Evolutionary conservation across 768 basidiomycete species (phyloP).

Genomic region (Tephrocybe sp.): DNA sequence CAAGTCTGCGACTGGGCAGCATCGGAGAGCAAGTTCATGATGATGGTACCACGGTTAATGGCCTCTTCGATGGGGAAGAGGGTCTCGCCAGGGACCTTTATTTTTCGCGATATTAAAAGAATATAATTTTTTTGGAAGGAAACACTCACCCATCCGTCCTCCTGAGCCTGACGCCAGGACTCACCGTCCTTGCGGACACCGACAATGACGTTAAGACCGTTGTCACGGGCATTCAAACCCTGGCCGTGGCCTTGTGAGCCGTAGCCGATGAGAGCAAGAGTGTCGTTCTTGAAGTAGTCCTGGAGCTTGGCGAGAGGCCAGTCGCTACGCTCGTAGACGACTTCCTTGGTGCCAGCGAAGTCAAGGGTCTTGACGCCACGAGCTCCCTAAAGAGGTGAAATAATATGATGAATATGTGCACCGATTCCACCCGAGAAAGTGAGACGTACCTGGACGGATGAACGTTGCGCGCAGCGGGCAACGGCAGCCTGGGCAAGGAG

Average conservation of each 20-base stretch:
- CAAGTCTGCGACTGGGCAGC: slow-evolving; percentile 99
- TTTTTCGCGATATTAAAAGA: too few relatives aligned
- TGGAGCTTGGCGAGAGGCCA: slow-evolving; percentile 98
- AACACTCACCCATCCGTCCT: slow-evolving; percentile 87
- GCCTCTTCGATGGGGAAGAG: slow-evolving; percentile 99
- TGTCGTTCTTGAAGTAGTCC: slow-evolving; percentile 99
- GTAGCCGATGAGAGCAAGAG: slow-evolving; percentile 97
- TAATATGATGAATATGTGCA: slow-evolving; percentile 6
- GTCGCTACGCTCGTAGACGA: slow-evolving; percentile 93
- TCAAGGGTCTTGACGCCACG: slow-evolving; percentile 95
- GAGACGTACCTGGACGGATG: slow-evolving; percentile 33
- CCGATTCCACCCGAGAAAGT: slow-evolving; percentile 2
- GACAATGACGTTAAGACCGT: slow-evolving; percentile 97
- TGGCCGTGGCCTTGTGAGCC: slow-evolving; percentile 99
- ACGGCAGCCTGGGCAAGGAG: slow-evolving; percentile 53
- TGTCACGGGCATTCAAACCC: slow-evolving; percentile 98
- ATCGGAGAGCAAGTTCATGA: slow-evolving; percentile 99
- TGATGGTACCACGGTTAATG: slow-evolving; percentile 92
- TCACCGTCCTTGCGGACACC: slow-evolving; percentile 97
- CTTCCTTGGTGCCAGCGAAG: slow-evolving; percentile 93
- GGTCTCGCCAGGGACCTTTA: slow-evolving; percentile 92
- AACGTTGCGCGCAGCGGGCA: slow-evolving; percentile 35
- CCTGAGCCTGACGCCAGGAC: slow-evolving; percentile 93
- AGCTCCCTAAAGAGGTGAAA: slow-evolving; percentile 36
- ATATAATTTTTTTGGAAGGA: neutral